Percentiles rank a stretch among this genome's conserved stretches.
These are phyloP conservation scores for Cyberlindnera japonica DNA, from an alignment of 805 yeast species.

Conservation along the genomic window DNA sequence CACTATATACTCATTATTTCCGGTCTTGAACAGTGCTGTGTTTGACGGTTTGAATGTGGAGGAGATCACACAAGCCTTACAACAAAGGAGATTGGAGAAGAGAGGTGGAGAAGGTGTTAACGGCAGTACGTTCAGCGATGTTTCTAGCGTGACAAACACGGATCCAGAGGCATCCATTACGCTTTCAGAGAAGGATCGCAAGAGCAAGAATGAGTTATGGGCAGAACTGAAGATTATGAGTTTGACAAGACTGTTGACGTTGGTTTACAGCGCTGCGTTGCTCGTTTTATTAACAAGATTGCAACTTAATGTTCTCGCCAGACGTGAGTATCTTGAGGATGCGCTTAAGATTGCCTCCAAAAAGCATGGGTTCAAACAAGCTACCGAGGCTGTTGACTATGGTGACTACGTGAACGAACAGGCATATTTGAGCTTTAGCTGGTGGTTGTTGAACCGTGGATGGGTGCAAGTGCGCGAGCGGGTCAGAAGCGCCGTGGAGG, in stretches of 20 bases:
- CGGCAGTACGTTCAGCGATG: conserved; percentile 5
- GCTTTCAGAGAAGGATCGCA: conserved; percentile 17
- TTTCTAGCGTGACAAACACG: conserved; percentile 17
- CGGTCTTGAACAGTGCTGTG: conserved; percentile 67
- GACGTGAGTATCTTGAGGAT: conserved; percentile 78
- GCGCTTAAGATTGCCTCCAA: conserved; percentile 67
- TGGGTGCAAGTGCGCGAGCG: conserved; percentile 56
- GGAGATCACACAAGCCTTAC: conserved; percentile 62
- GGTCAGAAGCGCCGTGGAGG: conserved; percentile 54
- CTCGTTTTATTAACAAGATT: conserved; percentile 75
- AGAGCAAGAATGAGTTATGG: conserved; percentile 74
- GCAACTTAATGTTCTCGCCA: conserved; percentile 84
- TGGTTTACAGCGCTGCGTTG: conserved; percentile 64
- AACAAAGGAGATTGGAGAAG: conserved; percentile 48
- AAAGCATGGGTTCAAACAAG: conserved; percentile 30
- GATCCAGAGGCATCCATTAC: conserved; percentile 32
- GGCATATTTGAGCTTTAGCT: conserved; percentile 78
- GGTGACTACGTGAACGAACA: conserved; percentile 63
- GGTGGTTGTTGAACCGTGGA: conserved; percentile 93
- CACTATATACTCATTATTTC: conserved; percentile 78
- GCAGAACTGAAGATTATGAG: conserved; percentile 71
- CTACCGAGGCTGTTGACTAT: conserved; percentile 22
- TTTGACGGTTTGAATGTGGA: conserved; percentile 66
- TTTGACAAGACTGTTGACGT: conserved; percentile 66
- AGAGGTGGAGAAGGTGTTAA: conserved; percentile 15